Percentiles rank a stretch among this genome's conserved stretches.
phyloP scores from a whole-genome alignment of 805 yeast species.

The Wickerhamomyces canadensis region DNA sequence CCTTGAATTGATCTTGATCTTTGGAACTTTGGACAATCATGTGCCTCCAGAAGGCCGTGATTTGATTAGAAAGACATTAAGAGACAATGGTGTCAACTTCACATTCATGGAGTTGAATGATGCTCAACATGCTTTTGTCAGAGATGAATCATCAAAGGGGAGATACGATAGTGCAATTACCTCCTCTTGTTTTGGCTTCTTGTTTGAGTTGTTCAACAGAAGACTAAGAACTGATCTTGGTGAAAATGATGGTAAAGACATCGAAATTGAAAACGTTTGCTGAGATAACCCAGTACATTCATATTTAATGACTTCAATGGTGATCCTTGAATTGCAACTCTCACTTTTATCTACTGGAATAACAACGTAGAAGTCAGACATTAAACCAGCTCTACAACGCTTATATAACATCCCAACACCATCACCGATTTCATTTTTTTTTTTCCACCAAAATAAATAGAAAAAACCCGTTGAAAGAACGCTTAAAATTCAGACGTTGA shows the following conservation, averaged over 20 bases:
- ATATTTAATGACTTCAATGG: too few relatives aligned
- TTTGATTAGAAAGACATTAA: conserved; percentile 53
- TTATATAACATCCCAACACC: too few relatives aligned
- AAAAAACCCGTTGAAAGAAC: not conserved
- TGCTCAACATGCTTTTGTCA: conserved; percentile 80
- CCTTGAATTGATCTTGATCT: conserved; percentile 59
- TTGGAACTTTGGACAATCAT: conserved; percentile 76
- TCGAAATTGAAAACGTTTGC: conserved; percentile 59
- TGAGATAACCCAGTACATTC: too few relatives aligned
- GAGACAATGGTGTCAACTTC: conserved; percentile 55
- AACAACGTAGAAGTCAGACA: too few relatives aligned
- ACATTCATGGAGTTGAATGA: conserved; percentile 71
- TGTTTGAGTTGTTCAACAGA: conserved; percentile 67
- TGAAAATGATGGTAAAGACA: conserved; percentile 45
- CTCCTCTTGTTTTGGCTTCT: conserved; percentile 56
- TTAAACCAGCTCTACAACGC: too few relatives aligned
- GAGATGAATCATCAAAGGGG: conserved; percentile 78
- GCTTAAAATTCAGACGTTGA: not conserved
- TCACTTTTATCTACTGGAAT: too few relatives aligned
- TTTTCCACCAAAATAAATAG: not conserved
- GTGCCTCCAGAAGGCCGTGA: conserved; percentile 78
- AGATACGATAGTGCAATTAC: conserved; percentile 78
- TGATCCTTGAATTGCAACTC: too few relatives aligned
- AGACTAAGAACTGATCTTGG: conserved; percentile 63
- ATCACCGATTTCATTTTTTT: too few relatives aligned